phyloP scores from a whole-genome alignment of 768 basidiomycete species.

The Neoboletus magnificus region DNA sequence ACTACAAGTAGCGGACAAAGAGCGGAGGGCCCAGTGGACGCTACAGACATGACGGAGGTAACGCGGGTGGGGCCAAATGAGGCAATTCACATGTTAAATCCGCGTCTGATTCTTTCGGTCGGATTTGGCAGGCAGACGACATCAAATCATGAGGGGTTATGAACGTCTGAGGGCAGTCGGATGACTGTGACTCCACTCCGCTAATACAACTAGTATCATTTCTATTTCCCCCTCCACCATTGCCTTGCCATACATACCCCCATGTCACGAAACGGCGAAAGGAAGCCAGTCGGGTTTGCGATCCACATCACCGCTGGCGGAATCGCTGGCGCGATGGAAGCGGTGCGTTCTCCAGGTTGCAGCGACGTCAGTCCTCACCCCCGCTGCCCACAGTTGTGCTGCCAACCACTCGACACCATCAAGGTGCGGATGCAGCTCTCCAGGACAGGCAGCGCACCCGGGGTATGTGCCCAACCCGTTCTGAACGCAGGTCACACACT shows the following conservation, averaged over 20 bases:
- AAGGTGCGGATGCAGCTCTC: conserved; percentile 99
- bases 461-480: conserved; percentile 54
- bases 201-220: neutral
- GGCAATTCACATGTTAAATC: conserved; percentile 34
- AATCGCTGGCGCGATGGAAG: conserved; percentile 90
- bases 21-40: conserved; percentile 8
- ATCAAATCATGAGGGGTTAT: conserved; percentile 21
- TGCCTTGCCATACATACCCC: neutral
- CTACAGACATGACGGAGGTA: conserved; percentile 6
- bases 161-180: neutral
- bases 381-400: conserved; percentile 50
- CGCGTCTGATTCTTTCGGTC: neutral
- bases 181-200: neutral
- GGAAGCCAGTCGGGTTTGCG: conserved; percentile 79
- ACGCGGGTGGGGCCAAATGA: conserved; percentile 14
- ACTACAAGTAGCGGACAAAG: conserved; percentile 19
- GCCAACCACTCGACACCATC: conserved; percentile 97
- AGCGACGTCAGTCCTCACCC: conserved; percentile 1
- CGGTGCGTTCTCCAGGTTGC: conserved; percentile 44
- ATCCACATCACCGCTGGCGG: conserved; percentile 95
- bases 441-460: conserved; percentile 69
- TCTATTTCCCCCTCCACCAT: neutral
- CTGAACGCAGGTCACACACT: neutral
- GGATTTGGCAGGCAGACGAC: neutral
- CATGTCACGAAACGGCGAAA: conserved; percentile 58